Percentiles rank a stretch among this genome's conserved stretches.
phyloP scores from a whole-genome alignment of 2,329 filamentous ascomycete species.

The Knufia fluminis region DNA sequence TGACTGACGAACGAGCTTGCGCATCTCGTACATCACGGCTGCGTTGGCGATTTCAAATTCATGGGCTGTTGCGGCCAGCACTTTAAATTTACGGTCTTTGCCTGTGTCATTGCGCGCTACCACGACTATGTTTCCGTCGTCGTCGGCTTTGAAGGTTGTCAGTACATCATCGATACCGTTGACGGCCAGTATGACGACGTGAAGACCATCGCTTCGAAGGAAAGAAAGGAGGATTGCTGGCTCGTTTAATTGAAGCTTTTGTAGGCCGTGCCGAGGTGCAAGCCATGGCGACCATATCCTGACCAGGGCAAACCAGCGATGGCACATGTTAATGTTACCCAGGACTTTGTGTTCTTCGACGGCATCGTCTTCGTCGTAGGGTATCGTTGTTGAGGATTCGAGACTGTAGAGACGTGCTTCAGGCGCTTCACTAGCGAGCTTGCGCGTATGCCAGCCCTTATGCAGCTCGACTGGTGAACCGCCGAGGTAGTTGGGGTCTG shows the following conservation, averaged over 20 bases:
- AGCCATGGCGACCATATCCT: constrained; percentile 72
- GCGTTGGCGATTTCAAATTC: constrained; percentile 67
- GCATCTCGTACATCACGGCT: constrained; percentile 79
- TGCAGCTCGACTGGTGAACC: constrained; percentile 30
- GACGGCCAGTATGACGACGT: constrained; percentile 68
- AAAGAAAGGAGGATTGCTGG: constrained; percentile 74
- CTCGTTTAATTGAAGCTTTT: constrained; percentile 59
- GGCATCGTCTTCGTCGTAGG: constrained; percentile 50
- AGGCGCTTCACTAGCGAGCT: constrained; percentile 33
- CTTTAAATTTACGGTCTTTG: constrained; percentile 45
- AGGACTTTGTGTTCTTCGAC: constrained; percentile 41
- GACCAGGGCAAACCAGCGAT: constrained; percentile 73
- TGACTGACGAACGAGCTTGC: constrained; percentile 46
- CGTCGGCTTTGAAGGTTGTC: constrained; percentile 58
- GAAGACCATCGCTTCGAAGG: constrained; percentile 58
- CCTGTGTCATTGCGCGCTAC: constrained; percentile 63
- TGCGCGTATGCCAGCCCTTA: constrained; percentile 27
- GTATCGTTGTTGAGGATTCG: constrained; percentile 30
- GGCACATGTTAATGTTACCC: constrained; percentile 42
- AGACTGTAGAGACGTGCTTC: constrained; percentile 33
- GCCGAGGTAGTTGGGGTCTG: constrained; percentile 14
- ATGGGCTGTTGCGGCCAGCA: constrained; percentile 63
- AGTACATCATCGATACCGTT: constrained; percentile 64
- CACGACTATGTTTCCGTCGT: constrained; percentile 57
- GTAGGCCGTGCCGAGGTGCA: constrained; percentile 72